Conservation (phyloP, 371 early-diverging fungal genomes). For the Rhizomucor pusillus region DNA sequence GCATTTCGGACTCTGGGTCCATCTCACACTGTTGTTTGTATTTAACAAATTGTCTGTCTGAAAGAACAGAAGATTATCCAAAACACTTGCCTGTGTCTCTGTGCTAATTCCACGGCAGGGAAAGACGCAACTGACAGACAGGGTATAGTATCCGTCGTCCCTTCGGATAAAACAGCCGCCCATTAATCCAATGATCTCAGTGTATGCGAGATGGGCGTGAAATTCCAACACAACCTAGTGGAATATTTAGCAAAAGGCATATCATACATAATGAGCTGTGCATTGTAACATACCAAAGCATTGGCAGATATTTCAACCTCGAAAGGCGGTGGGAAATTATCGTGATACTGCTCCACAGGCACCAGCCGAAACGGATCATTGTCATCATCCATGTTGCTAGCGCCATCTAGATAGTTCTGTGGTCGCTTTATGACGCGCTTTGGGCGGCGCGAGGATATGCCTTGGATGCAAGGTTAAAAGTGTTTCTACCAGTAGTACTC, state of each 20-base stretch:
- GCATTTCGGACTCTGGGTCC: conserved; percentile 78
- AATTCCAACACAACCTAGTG: conserved; percentile 29
- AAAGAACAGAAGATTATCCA: too few species aligned
- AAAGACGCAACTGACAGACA: conserved; percentile 51
- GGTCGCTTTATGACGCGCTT: conserved; percentile 33
- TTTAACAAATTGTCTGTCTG: not conserved
- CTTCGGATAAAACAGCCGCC: conserved; percentile 67
- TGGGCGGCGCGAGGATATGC: conserved; percentile 7
- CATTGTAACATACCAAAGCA: conserved; percentile 51
- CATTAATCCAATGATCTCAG: conserved; percentile 85
- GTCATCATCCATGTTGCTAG: conserved; percentile 19
- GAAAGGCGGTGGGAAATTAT: conserved; percentile 56
- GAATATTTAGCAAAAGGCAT: too few species aligned
- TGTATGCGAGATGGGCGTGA: conserved; percentile 79
- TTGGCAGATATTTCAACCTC: conserved; percentile 56
- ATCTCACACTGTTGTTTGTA: conserved; percentile 46
- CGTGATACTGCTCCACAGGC: conserved; percentile 52
- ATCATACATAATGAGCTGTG: too few species aligned
- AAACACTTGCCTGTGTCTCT: conserved; percentile 60
- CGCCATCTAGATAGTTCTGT: conserved; percentile 35
- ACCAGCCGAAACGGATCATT: conserved; percentile 71
- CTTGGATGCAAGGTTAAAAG: too few species aligned
- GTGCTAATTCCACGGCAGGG: conserved; percentile 73
- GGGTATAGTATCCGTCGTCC: conserved; percentile 36
- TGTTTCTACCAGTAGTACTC: too few species aligned